phyloP scores from a whole-genome alignment of 495 filamentous ascomycete species.

The Astrocystis sublimbata region DNA sequence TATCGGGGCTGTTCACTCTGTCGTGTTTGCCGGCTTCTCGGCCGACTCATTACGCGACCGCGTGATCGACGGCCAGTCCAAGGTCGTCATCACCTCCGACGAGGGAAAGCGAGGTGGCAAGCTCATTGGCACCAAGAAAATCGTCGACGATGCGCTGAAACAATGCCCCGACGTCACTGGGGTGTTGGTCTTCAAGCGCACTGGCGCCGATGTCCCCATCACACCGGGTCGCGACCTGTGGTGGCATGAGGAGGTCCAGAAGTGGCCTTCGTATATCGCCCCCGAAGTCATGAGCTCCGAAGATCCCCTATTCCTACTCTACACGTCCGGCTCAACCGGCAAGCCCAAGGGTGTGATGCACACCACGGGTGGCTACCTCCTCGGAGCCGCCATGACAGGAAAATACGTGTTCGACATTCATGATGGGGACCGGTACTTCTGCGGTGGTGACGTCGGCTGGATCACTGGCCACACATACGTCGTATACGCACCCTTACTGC shows the following conservation, averaged over 20 bases:
- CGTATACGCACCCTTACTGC: constrained; percentile 90
- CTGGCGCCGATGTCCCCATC: constrained; percentile 89
- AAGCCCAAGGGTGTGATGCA: constrained; percentile 99
- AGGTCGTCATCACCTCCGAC: constrained; percentile 93
- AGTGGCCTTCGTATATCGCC: constrained; percentile 86
- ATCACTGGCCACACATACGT: constrained; percentile 99
- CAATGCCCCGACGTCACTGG: constrained; percentile 89
- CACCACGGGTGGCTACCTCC: constrained; percentile 90
- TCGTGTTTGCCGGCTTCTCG: constrained; percentile 98
- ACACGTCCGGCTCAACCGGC: constrained; percentile 96
- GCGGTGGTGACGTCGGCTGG: constrained; percentile 98
- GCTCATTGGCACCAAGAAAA: constrained; percentile 97
- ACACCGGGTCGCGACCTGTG: constrained; percentile 86
- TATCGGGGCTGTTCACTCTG: constrained; percentile 96
- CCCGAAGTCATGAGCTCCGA: constrained; percentile 88
- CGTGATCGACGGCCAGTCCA: constrained; percentile 85
- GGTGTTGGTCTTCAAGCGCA: constrained; percentile 91
- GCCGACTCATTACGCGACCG: constrained; percentile 95
- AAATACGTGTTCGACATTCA: constrained; percentile 99
- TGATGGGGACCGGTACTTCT: constrained; percentile 90
- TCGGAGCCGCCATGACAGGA: constrained; percentile 89
- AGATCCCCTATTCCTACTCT: constrained; percentile 95
- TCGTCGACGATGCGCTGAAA: constrained; percentile 97
- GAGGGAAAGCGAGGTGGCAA: constrained; percentile 98
- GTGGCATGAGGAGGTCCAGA: constrained; percentile 98